phyloP scores from a whole-genome alignment of 1,284 basidiomycete genomes.

The Golubevia pallescens region DNA sequence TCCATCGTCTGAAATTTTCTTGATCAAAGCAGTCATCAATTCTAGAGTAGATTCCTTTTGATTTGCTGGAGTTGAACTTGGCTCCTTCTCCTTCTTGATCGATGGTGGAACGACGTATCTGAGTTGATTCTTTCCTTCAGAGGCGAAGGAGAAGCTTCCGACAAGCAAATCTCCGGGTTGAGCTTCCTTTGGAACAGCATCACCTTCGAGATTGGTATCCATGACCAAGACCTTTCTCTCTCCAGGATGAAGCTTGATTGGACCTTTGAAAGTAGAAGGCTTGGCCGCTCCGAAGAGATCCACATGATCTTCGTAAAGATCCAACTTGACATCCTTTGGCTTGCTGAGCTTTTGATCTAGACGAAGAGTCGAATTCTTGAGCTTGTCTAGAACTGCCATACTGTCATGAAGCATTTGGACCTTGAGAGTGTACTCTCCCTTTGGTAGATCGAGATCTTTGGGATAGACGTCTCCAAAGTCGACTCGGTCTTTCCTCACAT shows the following conservation, averaged over 20 bases:
- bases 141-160: conserved; percentile 49
- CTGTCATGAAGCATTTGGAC: conserved; percentile 52
- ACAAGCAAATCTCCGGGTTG: conserved; percentile 58
- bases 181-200: conserved; percentile 57
- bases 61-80: conserved; percentile 6
- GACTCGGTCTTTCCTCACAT: conserved; percentile 48
- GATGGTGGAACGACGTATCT: conserved; percentile 58
- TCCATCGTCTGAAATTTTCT: conserved; percentile 53
- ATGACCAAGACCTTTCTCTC: conserved; percentile 53
- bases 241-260: conserved; percentile 55
- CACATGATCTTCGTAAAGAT: conserved; percentile 60
- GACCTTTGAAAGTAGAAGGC: conserved; percentile 35
- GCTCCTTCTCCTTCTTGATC: conserved; percentile 32
- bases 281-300: conserved; percentile 41
- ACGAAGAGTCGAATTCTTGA: conserved; percentile 50
- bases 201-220: conserved; percentile 53
- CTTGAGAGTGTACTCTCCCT: conserved; percentile 61
- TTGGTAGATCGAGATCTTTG: conserved; percentile 54
- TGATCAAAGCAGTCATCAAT: conserved; percentile 50
- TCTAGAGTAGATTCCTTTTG: conserved; percentile 33
- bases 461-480: conserved; percentile 63
- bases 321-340: conserved; percentile 48
- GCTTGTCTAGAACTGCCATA: conserved; percentile 48
- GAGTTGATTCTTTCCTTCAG: conserved; percentile 42
- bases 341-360: conserved; percentile 61